Conservation (phyloP, 352 stramenopile species). For the Phytopythium vexans region DNA sequence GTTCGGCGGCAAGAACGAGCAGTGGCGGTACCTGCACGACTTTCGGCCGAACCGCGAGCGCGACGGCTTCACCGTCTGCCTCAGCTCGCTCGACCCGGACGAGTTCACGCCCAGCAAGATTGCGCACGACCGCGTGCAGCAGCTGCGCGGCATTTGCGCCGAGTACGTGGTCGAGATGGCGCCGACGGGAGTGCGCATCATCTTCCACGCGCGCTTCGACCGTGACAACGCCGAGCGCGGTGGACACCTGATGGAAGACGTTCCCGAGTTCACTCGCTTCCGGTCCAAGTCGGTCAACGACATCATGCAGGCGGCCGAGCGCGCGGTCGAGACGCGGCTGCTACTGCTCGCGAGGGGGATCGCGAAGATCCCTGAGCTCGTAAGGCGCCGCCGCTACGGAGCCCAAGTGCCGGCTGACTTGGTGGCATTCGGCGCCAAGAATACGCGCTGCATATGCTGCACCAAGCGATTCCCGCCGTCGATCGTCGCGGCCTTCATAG, state of each 20-base stretch:
- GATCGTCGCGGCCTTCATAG: too few relatives aligned
- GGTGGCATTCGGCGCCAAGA: conserved; percentile 24
- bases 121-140: conserved; percentile 9
- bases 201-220: conserved; percentile 12
- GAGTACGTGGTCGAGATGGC: conserved; percentile 10
- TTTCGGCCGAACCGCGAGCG: conserved; percentile 11
- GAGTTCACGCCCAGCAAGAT: conserved; percentile 14
- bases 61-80: conserved; percentile 26
- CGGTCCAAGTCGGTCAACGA: conserved; percentile 6
- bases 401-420: conserved; percentile 39
- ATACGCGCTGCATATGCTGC: conserved; percentile 48
- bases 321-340: conserved; percentile 4
- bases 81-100: conserved; percentile 11
- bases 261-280: neutral
- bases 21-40: conserved; percentile 27
- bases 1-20: conserved; percentile 18
- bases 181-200: conserved; percentile 10
- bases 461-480: conserved; percentile 22
- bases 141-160: conserved; percentile 6
- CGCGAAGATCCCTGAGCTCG: conserved; percentile 23
- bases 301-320: too few relatives aligned
- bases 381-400: conserved; percentile 41
- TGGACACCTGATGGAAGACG: too few relatives aligned
- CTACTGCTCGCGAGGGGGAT: conserved; percentile 14
- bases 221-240: too few relatives aligned